Base-by-base conservation (phyloP, 495 filamentous ascomycete species). In the Entonaema liquescens region DNA sequence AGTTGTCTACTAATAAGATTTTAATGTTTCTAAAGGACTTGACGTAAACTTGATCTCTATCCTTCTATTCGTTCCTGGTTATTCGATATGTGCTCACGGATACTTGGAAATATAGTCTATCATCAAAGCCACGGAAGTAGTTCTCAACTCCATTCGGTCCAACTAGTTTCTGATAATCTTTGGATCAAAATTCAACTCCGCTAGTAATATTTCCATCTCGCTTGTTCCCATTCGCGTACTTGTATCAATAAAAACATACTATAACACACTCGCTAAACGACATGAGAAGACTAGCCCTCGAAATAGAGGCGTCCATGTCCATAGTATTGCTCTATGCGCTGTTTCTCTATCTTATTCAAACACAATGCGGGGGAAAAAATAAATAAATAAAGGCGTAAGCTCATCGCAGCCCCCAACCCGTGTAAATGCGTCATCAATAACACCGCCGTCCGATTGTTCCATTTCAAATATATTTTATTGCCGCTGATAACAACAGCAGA, bases 371-470 rank as follows among this genome's bases (percentile, higher is more conserved):
- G 15, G 23, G 21, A 19, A 21, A 47, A 19, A 5, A 33, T 7
- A 33, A 33, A 33, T 2, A 33, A 6, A 31, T 31, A 47, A 15
- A 35, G 40, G 64, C 62, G 38, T 49, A 56, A 44, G 42, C 40
- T 54, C 62, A 62, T 52, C 50, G 29, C 59, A 35, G 59, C 67
- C 50, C 28, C 31, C 31, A 42, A 64, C 55, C 70, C 68, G 31
- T 75, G 73, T 49, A 77, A 77, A 77, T 77, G 75, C 75, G 65
- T 68, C 52, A 23, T 47, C 42, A 47, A 67, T 25, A 58, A 50
- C 59, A 64, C 59, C 52, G 28, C 61, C 66, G 36, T 31, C 50
- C 56, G 15, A 31, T 65, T n/a, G n/a, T n/a, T 38, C 54, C 21
- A 13, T 62, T n/a, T 29, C 62, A 40, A 40, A 36, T 36, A 70